Base-by-base conservation (phyloP, 2,329 filamentous ascomycete species). In the Fusarium algeriense region DNA sequence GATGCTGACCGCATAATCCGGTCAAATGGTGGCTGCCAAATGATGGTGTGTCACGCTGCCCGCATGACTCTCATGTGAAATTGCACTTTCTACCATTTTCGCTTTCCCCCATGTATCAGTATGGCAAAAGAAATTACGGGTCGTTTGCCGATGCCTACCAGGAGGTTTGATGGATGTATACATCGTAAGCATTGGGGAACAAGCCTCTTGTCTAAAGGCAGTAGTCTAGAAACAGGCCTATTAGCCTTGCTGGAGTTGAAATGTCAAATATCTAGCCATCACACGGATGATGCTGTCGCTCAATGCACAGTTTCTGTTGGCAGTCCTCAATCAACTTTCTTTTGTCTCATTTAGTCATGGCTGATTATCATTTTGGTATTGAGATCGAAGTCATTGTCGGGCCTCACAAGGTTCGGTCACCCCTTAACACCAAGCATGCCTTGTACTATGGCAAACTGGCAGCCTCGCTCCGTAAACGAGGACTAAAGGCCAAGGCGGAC, bases 321-420 rank as follows among this genome's bases (percentile, higher is more conserved):
- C 4, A 15, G 9, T 38, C 20, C 37, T 13, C 5, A 49, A 6
- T 10, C 20, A 14, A 14, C 32, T 12, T 38, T 5, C 23, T 23
- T 6, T 12, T 9, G 2, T n/a, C 20, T 9, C 6, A 26, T 38
- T 12, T 26, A n/a, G 17, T 3, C 6, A 38, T 37, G 48, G 48
- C 17, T 26, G 48, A 52, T 28, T 52, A 52, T 15, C 20, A 52
- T 38, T 52, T 52, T 5, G 48, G 48, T 1, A 52, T 52, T 7
- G 48, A 52, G 20, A 52, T 52, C 1, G 48, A 52, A 2, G 48
- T 52, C 17, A 52, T 52, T 52, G 48, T 52, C 32, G 48, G 2
- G 6, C 48, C 48, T 37, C 48, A 52, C 48, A 52, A 52, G 32
- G 1, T 38, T 38, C 32, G 32, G 1, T 26, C 32, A 38, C 48